Evolutionary conservation across 495 filamentous ascomycete species (phyloP).

Genomic region (Neurospora tetrasperma): DNA sequence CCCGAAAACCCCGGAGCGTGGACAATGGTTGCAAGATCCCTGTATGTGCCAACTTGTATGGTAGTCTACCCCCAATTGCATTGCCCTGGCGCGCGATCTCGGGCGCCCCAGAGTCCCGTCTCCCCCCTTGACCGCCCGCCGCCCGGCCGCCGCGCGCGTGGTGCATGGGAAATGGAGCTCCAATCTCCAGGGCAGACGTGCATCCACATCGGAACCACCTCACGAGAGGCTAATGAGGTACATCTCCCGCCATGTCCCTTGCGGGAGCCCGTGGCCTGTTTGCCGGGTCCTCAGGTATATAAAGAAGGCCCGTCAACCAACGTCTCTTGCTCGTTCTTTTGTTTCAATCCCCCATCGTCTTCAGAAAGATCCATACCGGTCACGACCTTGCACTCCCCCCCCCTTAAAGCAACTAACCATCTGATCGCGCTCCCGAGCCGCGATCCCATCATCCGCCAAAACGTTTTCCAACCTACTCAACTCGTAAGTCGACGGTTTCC

Average conservation of each 20-base stretch:
- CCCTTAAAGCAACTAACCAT: constrained; percentile 1
- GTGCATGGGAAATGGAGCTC: background rate
- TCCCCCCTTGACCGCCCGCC: background rate
- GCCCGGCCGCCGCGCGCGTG: background rate
- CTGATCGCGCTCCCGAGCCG: constrained; percentile 44
- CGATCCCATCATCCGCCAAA: constrained; percentile 56
- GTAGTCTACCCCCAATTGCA: background rate
- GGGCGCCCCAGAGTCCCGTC: background rate
- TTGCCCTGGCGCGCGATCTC: background rate
- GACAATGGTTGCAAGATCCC: background rate
- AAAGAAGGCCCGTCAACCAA: background rate
- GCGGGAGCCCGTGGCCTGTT: background rate
- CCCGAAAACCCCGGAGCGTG: background rate
- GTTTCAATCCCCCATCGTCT: background rate
- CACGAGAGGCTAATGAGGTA: background rate
- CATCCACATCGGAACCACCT: background rate
- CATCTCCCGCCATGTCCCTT: background rate
- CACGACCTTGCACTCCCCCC: background rate
- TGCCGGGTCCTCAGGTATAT: background rate
- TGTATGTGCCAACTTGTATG: background rate
- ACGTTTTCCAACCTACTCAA: constrained; percentile 88
- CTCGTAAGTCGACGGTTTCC: constrained; percentile 48
- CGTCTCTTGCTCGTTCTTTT: background rate
- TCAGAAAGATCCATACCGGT: background rate
- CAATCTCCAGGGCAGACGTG: background rate